Conservation (phyloP, 1,139 yeast species). For the Suhomyces panamericanus region DNA sequence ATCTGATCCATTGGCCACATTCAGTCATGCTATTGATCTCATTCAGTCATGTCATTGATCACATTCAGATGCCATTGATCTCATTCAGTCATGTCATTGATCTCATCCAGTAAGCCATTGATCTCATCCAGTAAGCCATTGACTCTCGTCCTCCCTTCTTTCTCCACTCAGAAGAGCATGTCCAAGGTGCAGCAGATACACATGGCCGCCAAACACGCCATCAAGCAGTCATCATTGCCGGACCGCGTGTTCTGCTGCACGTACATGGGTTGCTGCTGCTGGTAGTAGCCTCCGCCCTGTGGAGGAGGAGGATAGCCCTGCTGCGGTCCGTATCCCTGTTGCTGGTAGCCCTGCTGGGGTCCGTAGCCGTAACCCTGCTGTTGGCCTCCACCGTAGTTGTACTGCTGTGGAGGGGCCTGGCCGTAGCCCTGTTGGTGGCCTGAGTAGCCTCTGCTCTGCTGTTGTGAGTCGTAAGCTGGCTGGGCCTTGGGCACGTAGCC, state of each 20-base stretch:
- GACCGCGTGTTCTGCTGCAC: conserved; percentile 57
- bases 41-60: no score
- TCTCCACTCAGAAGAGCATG: conserved; percentile 55
- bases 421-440: conserved; percentile 38
- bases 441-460: conserved; percentile 36
- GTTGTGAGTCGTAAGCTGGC: conserved; percentile 31
- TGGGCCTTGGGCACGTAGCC: conserved; percentile 40
- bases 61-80: no score
- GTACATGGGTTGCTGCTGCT: conserved; percentile 62
- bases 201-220: conserved; percentile 70
- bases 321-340: conserved; percentile 11
- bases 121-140: no score
- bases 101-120: no score
- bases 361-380: conserved; percentile 24
- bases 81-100: no score
- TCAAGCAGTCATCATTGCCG: conserved; percentile 49
- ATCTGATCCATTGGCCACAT: no score
- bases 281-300: conserved; percentile 26
- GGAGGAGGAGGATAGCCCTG: conserved; percentile 24
- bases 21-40: no score
- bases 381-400: conserved; percentile 16
- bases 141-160: no score
- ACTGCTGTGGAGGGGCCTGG: conserved; percentile 13
- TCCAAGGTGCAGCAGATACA: conserved; percentile 77
- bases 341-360: conserved; percentile 19